Base-by-base conservation (phyloP, 805 yeast genomes). In the Candida ulmi region DNA sequence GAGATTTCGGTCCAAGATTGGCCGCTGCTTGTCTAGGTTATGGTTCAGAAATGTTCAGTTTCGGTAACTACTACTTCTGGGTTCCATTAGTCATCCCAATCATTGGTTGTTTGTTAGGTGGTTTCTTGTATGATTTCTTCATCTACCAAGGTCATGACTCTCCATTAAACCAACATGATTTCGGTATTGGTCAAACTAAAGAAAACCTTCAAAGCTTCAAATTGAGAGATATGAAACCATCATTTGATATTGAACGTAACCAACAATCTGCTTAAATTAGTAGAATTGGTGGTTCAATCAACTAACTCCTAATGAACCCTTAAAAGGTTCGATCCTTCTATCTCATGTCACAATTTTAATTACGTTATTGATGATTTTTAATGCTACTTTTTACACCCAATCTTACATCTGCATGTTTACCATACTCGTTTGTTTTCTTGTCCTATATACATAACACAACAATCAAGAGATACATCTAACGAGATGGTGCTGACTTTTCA, bases 1-100 rank as follows among this genome's bases (percentile, higher is more conserved):
- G 80, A 58, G 80, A 74, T 56, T 61, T 74, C 37, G 76, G 72
- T 17, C 80, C 80, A 41, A 60, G 80, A 48, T 50, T 74, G 30
- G 76, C 75, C 27, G 56, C 75, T 16, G 61, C 63, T 30, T 58
- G 71, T 38, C 62, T 71, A 28, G 80, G 80, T 24, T 71, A 71
- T 44, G 67, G 71, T 30, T 52, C 54, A 24, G 66, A 56, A 28
- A 59, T 54, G 48, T 71, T 71, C 65, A 50, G 58, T 15, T 48
- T 54, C 15, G 62, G 68, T 41, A 58, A 61, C 52, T 63, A 66
- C 48, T 74, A 70, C 53, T 71, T 70, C 51, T 74, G 80, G 80
- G 72, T 73, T 27, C 78, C 78, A 37, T 53, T 71, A 45, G 62
- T 70, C 23, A 72, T 68, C n/a, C 78, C 80, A 23, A 52, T 67